phyloP scores from a whole-genome alignment of 2,329 filamentous ascomycete species.

The Xylaria sp. region DNA sequence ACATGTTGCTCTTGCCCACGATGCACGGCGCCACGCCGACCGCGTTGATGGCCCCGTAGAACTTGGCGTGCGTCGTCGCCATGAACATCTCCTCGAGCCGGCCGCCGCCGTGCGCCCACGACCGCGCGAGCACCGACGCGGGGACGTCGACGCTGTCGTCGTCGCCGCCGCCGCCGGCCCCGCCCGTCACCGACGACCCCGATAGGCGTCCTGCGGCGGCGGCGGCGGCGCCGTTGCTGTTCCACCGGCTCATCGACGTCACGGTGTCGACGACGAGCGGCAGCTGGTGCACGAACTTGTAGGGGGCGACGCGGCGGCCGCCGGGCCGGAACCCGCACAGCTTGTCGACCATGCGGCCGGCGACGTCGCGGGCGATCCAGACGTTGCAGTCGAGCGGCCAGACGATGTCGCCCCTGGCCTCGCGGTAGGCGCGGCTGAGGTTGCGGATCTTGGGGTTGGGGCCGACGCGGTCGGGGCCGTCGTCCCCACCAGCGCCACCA shows the following conservation, averaged over 20 bases:
- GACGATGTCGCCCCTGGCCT: constrained; percentile 83
- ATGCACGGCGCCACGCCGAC: constrained; percentile 90
- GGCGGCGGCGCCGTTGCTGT: constrained; percentile 32
- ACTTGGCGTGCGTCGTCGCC: constrained; percentile 91
- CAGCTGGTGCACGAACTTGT: constrained; percentile 94
- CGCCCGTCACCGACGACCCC: constrained; percentile 38
- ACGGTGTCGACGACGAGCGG: constrained; percentile 84
- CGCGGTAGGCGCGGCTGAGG: constrained; percentile 88
- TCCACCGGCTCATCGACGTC: constrained; percentile 32
- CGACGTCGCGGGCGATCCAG: constrained; percentile 80
- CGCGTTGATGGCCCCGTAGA: constrained; percentile 96
- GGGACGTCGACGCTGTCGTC: constrained; percentile 33
- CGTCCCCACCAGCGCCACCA: constrained; percentile 52
- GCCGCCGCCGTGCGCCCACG: constrained; percentile 64
- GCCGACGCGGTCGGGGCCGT: constrained; percentile 65
- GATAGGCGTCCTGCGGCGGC: constrained; percentile 42
- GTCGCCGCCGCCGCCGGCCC: too few species aligned
- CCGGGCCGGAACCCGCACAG: constrained; percentile 67
- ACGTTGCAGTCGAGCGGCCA: constrained; percentile 98
- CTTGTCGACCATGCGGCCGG: constrained; percentile 86
- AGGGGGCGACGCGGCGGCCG: constrained; percentile 56
- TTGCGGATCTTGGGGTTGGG: constrained; percentile 99
- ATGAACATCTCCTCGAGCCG: constrained; percentile 94
- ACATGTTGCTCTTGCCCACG: constrained; percentile 98
- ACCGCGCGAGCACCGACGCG: constrained; percentile 33